Base-by-base conservation (phyloP, 331 rosid species). In the Phaseolus coccineus region DNA sequence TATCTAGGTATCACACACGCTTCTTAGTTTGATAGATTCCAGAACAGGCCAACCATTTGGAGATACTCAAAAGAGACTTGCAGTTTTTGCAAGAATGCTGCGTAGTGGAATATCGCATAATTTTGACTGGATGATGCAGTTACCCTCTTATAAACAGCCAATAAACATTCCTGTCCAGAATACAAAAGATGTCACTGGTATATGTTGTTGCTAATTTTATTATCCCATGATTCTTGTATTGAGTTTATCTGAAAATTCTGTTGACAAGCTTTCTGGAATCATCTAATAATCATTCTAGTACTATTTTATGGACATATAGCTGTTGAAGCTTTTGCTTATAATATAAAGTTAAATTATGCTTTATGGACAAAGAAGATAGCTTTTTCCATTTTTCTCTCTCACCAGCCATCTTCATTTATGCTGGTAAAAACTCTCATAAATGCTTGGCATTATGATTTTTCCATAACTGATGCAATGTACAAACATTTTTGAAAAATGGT, bases 1-100 rank as follows among this genome's bases (percentile, higher is more conserved):
- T 84, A 24, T 86, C 66, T 83, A 96, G 99, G 92, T 89, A 68
- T 93, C 98, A 1, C 99, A 93, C 87, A 91, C 98, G 70, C 94
- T 95, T 62, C 99, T 95, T 79, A 96, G 96, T 85, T 79, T 96
- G 86, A 78, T 88, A 79, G 97, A 96, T 87, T 80, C 94, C 57
- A 85, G 80, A 80, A 91, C 92, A 22, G 92, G 98, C 74, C 96
- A 85, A 58, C 94, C 99, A 48, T 90, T 89, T 86, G 71, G 86
- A 73, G 88, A 88, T 74, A 71, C 89, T 69, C 89, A 47, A 80
- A 86, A 81, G 83, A 90, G 99, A 85, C 84, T 85, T 27, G 81
- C 88, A 57, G 68, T 91, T 77, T 83, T 93, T 73, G 82, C 96
- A 44, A 88, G 84, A 80, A 96, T 93, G 99, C 91, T 96, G 64